Evolutionary conservation across 2,329 filamentous ascomycete species (phyloP), one percentile per base, ranked within the genome.

Genomic region (Chaetoscypha palmicola): DNA sequence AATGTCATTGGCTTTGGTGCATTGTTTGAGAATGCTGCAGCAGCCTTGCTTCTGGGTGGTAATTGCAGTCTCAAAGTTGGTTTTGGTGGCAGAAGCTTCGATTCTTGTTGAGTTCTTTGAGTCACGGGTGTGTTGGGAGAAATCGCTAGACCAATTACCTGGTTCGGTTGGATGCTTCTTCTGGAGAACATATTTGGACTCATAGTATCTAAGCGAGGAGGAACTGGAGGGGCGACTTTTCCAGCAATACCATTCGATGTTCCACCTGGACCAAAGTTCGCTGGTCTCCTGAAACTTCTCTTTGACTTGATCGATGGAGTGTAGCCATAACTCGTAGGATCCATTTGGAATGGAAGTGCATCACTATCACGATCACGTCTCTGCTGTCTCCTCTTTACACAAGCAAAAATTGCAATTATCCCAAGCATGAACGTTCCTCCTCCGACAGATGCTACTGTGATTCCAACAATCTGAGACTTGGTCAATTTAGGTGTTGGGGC

Each of bases 391-490:
- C 58, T 48, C 62, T 64, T 48, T 51, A 64, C 47, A 39, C 60
- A 60, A 52, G 62, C 50, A 36, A 64, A 54, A 35, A 66, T 45
- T 9, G 64, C 44, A 11, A 78, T 68, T 10, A 74, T 57, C 3
- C 65, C 66, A 21, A 77, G 54, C 4, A 68, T 72, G 14, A 81
- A 52, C 3, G 69, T 60, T 3, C 71, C 63, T 1, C 69, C 70
- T 3, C 71, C 73, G 3, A 70, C 67, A 9, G 70, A 66, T 4
- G 76, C 80, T 3, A 79, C 65, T 1, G 71, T 66, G 46, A 84
- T 78, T 5, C 79, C 80, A 14, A 70, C 71, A 36, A 82, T 69
- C 49, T 79, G 73, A 19, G 49, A 32, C 8, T 54, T 51, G 1
- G 53, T 47, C 16, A 59, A 41, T 3, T 33, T 35, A 11, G 46